Conservation (phyloP, 1,139 yeast genomes). For the Blastobotrys buckinghamii region DNA sequence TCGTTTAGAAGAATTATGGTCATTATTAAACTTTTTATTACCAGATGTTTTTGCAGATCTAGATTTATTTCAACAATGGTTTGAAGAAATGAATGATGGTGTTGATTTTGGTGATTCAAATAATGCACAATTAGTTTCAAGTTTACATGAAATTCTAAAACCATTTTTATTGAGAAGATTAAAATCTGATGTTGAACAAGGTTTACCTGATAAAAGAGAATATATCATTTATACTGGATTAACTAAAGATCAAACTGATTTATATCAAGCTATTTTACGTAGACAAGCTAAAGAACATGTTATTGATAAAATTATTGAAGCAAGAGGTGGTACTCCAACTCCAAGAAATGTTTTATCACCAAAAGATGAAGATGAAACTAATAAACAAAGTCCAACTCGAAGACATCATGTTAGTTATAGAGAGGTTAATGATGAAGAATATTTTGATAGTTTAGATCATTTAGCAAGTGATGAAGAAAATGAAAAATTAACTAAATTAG, state of each 20-base stretch:
- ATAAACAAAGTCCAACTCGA: background rate
- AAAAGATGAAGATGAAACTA: background rate
- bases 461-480: slow-evolving; percentile 10
- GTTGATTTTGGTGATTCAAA: slow-evolving; percentile 23
- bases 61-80: slow-evolving; percentile 88
- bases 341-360: background rate
- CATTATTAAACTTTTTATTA: slow-evolving; percentile 75
- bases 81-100: slow-evolving; percentile 57
- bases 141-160: slow-evolving; percentile 78
- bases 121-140: slow-evolving; percentile 57
- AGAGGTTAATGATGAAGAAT: slow-evolving; percentile 15
- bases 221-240: slow-evolving; percentile 71
- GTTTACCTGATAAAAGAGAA: slow-evolving; percentile 83
- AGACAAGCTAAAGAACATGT: slow-evolving; percentile 35
- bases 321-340: slow-evolving; percentile 7
- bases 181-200: slow-evolving; percentile 62
- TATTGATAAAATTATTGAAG: slow-evolving; percentile 33
- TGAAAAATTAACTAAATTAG: slow-evolving; percentile 1
- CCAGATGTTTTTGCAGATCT: slow-evolving; percentile 92
- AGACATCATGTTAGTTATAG: slow-evolving; percentile 4
- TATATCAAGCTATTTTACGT: slow-evolving; percentile 58
- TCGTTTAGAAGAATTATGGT: slow-evolving; percentile 85
- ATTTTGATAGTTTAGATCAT: slow-evolving; percentile 10
- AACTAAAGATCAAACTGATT: slow-evolving; percentile 52
- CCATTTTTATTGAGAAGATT: slow-evolving; percentile 82